Percentiles rank a stretch among this genome's conserved stretches.
Conservation (phyloP, 495 filamentous ascomycete species). For the Penicillium coffeae region DNA sequence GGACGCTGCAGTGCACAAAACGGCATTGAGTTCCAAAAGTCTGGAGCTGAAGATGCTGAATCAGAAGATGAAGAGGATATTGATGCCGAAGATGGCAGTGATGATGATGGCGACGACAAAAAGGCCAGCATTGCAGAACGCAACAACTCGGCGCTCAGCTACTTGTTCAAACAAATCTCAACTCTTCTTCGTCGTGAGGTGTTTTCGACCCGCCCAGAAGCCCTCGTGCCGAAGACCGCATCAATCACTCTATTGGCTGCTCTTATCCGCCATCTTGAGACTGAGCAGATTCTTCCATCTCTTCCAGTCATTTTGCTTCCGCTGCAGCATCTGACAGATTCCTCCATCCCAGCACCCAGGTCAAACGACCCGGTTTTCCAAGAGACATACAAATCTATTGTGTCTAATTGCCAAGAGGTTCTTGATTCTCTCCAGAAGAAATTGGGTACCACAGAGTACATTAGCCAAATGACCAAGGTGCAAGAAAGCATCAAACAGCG, state of each 20-base stretch:
- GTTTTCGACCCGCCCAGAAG: slow-evolving; percentile 53
- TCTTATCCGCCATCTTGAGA: slow-evolving; percentile 53
- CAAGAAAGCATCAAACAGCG: slow-evolving; percentile 63
- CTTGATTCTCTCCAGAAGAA: slow-evolving; percentile 75
- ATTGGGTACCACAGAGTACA: slow-evolving; percentile 75
- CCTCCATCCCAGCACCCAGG: slow-evolving; percentile 63
- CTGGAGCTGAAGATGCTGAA: slow-evolving; percentile 34
- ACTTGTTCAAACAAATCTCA: slow-evolving; percentile 71
- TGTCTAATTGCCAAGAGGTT: slow-evolving; percentile 64
- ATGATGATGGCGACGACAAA: slow-evolving; percentile 37
- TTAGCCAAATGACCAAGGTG: slow-evolving; percentile 62
- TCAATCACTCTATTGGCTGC: slow-evolving; percentile 68
- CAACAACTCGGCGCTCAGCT: slow-evolving; percentile 54
- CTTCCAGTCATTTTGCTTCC: slow-evolving; percentile 68
- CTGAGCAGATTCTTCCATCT: slow-evolving; percentile 53
- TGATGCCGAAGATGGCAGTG: slow-evolving; percentile 38
- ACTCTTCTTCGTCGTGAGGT: slow-evolving; percentile 75
- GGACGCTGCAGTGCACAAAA: slow-evolving; percentile 64
- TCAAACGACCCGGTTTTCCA: slow-evolving; percentile 64
- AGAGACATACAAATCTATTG: slow-evolving; percentile 61
- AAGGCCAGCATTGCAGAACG: slow-evolving; percentile 24
- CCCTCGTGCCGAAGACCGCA: slow-evolving; percentile 69
- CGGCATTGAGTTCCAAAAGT: slow-evolving; percentile 47
- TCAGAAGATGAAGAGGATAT: slow-evolving; percentile 41
- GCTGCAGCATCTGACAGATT: slow-evolving; percentile 78